Conservation (phyloP, 176 grass and related monocot genomes). For the Avena atlantica region DNA sequence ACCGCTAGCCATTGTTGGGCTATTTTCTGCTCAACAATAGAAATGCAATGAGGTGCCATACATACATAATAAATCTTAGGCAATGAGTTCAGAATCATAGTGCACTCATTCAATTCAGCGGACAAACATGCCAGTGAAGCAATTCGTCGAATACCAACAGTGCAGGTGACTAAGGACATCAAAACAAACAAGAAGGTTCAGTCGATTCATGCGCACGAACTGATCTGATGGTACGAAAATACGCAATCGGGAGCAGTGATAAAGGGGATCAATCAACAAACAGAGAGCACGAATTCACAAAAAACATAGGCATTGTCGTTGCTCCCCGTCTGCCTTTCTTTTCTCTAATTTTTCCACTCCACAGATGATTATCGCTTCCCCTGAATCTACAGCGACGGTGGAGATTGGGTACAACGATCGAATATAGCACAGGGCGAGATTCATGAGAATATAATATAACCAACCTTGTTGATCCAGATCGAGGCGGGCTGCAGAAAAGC, state of each 20-base stretch:
- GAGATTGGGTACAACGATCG: neutral
- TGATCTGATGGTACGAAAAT: neutral
- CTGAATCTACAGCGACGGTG: neutral
- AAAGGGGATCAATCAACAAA: neutral
- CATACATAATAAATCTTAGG: neutral
- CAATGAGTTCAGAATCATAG: neutral
- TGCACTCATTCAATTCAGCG: neutral
- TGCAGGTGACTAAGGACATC: neutral
- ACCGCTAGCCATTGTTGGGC: constrained; percentile 40
- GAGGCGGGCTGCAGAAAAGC: neutral
- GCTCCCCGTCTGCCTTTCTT: no score
- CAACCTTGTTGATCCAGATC: constrained; percentile 29
- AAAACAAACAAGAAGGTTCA: neutral
- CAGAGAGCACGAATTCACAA: neutral
- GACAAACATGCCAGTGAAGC: neutral
- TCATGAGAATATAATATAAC: neutral
- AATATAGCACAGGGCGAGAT: neutral
- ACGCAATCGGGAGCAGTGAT: neutral
- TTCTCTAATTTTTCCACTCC: neutral
- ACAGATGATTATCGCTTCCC: neutral
- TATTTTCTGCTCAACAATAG: neutral
- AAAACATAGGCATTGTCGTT: neutral
- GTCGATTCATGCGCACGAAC: neutral
- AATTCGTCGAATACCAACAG: constrained; percentile 44
- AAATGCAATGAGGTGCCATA: neutral